Evolutionary conservation across 2,329 filamentous ascomycete genomes (phyloP), one percentile per base, ranked within the genome.

Genomic region (Corniculantispora saksenae): DNA sequence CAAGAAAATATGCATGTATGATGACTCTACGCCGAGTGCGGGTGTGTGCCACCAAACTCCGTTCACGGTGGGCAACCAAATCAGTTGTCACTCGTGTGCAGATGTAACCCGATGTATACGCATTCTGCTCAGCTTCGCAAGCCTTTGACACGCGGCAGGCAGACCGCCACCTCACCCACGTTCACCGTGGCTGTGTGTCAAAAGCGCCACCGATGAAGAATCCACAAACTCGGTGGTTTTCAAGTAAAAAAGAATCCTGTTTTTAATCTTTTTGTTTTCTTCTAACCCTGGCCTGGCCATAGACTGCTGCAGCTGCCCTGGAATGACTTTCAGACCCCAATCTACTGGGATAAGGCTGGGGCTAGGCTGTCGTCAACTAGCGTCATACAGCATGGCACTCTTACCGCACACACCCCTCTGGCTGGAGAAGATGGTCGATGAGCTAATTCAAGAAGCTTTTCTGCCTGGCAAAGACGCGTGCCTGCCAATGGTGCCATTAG

Each of bases 61-160:
- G 10, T 50, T 43, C 58, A 61, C 58, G 23, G 19, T 17, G 38
- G 47, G 23, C 32, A 27, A 17, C 45, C 45, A 29, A 38, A 23
- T n/a, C 19, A n/a, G 15, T 25, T 29, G 21, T 51, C 47, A 10
- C 5, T 61, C 19, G 10, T 32, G 17, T 43, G 47, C 55, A 45
- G 17, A 21, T 19, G 21, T 5, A 23, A 45, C 48, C 60, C 50
- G 38, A 55, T 25, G 60, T 25, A 35, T 27, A 55, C 60, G 50
- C n/a, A 17, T 29, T 13, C 12, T 25, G 9, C 27, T 47, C 50
- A 62, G 60, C 60, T 55, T 23, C 21, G 32, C 40, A 55, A n/a
- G 50, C 60, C 35, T 25, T 62, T 25, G 23, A 55, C 38, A 23
- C 38, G 19, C 60, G n/a, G 58, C 58, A 53, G 58, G 27, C 47